Evolutionary conservation across 1,139 yeast genomes (phyloP), one percentile per base, ranked within the genome.

Genomic region (Nakaseomyces sp.): DNA sequence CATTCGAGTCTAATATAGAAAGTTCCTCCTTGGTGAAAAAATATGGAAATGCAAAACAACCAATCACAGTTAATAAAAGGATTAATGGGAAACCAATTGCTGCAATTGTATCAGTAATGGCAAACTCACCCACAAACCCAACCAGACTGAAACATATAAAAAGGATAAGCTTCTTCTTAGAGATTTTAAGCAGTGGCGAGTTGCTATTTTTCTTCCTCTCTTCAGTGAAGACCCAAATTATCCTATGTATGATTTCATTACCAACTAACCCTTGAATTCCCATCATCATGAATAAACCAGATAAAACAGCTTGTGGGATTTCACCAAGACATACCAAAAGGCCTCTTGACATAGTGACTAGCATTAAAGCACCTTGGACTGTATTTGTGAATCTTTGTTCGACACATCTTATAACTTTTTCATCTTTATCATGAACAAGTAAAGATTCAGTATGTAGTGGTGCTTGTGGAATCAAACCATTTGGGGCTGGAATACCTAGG

Each of bases 21-120:
- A 89, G 65, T 45, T 84, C 87, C 1, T 76, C 77, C 33, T 58
- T 52, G 0, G 87, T 80, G 45, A 89, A 82, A 6, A 83, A 58
- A 44, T 62, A 61, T 0, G 86, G 87, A 68, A 91, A 80, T 12
- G 58, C 40, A 32, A 67, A 55, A 31, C 68, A 64, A 0, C 86
- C 75, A 57, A 88, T 69, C 29, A 76, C 76, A 45, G 86, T 86
- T 43, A 87, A 73, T 40, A 91, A 72, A 43, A 91, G 66, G 0
- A 89, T 87, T 1, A 87, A 84, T 0, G 98, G 98, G 57, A 91
- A 91, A 2, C 96, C 97, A 31, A 91, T 88, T 0, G 98, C 97
- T 0, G 91, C 97, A 47, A 73, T 78, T 0, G 96, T 85, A 58
- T 82, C 77, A 0, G 95, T 84, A 31, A 91, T 88, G 0, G 81